Base-by-base conservation (phyloP, 2,329 filamentous ascomycete species). In the Pezizomycotina sp. region DNA sequence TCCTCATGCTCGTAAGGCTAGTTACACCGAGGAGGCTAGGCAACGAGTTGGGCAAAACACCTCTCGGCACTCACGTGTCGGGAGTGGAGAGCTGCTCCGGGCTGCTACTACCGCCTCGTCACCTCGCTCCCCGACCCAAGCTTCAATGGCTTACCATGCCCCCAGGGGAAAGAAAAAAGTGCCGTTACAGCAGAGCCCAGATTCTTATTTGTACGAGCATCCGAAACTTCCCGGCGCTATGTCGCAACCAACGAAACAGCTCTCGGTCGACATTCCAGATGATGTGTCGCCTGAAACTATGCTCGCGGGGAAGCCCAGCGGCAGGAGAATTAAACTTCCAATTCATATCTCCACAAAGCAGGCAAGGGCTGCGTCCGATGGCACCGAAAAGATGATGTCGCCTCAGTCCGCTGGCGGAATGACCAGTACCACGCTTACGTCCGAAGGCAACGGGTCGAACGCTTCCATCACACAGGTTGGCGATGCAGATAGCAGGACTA, bases 61-160 rank as follows among this genome's bases (percentile, higher is more conserved):
- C 47, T 74, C 74, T 34, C 67, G 77, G 43, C 80, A 86, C 52
- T 84, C 78, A 16, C 69, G 78, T 47, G 77, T 82, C 47, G 76
- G 75, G 36, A 92, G 82, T 55, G 66, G 76, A 31, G 80, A 83
- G 51, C n/a, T n/a, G n/a, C n/a, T n/a, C n/a, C n/a, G n/a, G n/a
- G n/a, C n/a, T n/a, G n/a, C n/a, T n/a, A n/a, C n/a, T n/a, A n/a
- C n/a, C n/a, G n/a, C n/a, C n/a, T n/a, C n/a, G n/a, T n/a, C n/a
- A n/a, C n/a, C n/a, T 89, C 81, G 0, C 66, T 71, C 29, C 68
- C 68, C 27, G 76, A 81, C 29, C 61, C 65, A 20, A 55, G 62
- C 3, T n/a, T n/a, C n/a, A n/a, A n/a, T n/a, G n/a, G n/a, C n/a
- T n/a, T n/a, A n/a, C 53, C 69, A 10, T 71, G 74, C n/a, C 61